These are phyloP conservation scores for Sophora flavescens DNA, from an alignment of 306 rosid genomes.

Conservation along the genomic window DNA sequence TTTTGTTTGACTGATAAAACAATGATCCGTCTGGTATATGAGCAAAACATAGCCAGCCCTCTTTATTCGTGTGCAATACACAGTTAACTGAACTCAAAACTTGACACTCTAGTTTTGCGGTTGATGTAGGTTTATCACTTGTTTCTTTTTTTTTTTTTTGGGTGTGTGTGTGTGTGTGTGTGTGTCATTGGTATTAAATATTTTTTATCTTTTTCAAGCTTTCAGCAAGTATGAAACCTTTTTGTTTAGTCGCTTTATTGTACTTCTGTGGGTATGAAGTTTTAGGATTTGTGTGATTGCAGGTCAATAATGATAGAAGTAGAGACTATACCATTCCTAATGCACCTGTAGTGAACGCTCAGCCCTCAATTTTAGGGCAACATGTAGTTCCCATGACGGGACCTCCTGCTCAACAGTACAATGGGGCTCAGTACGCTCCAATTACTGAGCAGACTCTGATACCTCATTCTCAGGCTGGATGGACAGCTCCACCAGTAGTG, in stretches of 20 bases:
- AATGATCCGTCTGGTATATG: neutral
- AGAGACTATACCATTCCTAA: slow-evolving; percentile 89
- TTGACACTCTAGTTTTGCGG: slow-evolving; percentile 9
- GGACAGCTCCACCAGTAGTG: slow-evolving; percentile 58
- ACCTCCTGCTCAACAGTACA: slow-evolving; percentile 64
- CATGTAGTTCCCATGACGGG: slow-evolving; percentile 68
- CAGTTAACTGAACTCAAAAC: neutral
- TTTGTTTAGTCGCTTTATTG: neutral
- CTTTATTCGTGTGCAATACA: slow-evolving; percentile 4
- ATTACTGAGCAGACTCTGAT: slow-evolving; percentile 55
- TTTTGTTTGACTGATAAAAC: too few species aligned
- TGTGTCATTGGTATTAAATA: neutral
- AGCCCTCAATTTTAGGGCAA: slow-evolving; percentile 79
- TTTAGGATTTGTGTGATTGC: slow-evolving; percentile 38
- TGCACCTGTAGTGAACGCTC: slow-evolving; percentile 66
- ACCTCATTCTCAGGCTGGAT: slow-evolving; percentile 74
- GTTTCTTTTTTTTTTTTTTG: too few species aligned
- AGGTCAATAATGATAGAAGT: slow-evolving; percentile 96
- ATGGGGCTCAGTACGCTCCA: slow-evolving; percentile 58
- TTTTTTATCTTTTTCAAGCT: neutral
- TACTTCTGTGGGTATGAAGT: too few species aligned
- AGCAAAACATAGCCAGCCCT: neutral
- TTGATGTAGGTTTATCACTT: too few species aligned
- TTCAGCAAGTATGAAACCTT: neutral
- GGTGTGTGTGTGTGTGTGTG: too few species aligned